Conservation (phyloP, 2,329 filamentous ascomycete species). For the Coniochaeta hoffmannii region DNA sequence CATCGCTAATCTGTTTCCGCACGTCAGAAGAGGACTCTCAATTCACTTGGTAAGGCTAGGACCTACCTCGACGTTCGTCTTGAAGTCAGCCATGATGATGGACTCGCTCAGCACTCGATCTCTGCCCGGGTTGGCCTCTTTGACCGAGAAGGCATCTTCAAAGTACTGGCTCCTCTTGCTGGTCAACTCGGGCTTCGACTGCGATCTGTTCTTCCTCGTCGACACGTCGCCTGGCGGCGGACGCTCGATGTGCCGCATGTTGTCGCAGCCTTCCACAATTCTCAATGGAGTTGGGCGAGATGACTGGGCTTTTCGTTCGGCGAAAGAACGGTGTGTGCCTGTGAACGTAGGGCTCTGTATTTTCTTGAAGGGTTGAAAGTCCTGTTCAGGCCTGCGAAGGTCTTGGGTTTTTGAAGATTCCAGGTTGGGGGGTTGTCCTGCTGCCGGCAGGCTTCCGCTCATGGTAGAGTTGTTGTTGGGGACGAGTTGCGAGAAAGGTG, state of each 20-base stretch:
- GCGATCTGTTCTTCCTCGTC: constrained; percentile 19
- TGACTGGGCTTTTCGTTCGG: constrained; percentile 22
- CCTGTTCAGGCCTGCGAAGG: not conserved
- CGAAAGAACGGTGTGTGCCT: constrained; percentile 17
- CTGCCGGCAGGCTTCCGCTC: not conserved
- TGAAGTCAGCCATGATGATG: constrained; percentile 55
- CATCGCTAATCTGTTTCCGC: constrained; percentile 59
- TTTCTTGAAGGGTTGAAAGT: not conserved
- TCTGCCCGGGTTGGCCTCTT: constrained; percentile 24
- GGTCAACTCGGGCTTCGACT: constrained; percentile 22
- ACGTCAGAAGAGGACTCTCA: not conserved
- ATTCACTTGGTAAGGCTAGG: not conserved
- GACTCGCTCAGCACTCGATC: constrained; percentile 46
- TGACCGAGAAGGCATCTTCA: constrained; percentile 32
- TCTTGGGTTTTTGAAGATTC: not conserved
- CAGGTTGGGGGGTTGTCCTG: not conserved
- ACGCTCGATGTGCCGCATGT: constrained; percentile 31
- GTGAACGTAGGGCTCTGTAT: not conserved
- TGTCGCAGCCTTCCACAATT: constrained; percentile 27
- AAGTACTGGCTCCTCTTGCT: constrained; percentile 36
- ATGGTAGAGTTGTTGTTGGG: not conserved
- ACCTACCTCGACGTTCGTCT: constrained; percentile 56
- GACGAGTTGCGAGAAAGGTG: not conserved
- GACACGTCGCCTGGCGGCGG: constrained; percentile 29
- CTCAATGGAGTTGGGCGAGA: constrained; percentile 15